These are phyloP conservation scores for Xylaria sp. DNA, from an alignment of 2,329 filamentous ascomycete species.

Conservation along the genomic window DNA sequence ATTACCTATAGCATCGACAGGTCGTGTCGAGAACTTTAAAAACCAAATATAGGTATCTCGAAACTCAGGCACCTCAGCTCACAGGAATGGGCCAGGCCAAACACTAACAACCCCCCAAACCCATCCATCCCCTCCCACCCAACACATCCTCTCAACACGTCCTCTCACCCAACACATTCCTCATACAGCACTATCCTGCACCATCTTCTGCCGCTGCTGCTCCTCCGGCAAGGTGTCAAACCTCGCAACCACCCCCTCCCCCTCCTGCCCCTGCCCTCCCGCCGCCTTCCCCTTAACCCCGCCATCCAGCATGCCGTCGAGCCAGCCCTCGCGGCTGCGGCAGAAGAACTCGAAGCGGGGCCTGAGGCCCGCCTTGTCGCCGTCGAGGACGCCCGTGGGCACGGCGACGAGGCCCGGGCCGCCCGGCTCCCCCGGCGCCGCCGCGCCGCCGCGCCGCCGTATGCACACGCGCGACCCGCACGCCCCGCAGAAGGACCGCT, in stretches of 20 bases:
- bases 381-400: constrained; percentile 31
- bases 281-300: constrained; percentile 11
- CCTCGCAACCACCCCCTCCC: not conserved
- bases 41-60: too few relatives aligned
- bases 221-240: too few relatives aligned
- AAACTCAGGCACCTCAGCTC: too few relatives aligned
- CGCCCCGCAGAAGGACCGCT: constrained; percentile 28
- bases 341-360: constrained; percentile 23
- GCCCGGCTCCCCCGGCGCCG: not conserved
- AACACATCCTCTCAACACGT: too few relatives aligned
- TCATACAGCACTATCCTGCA: too few relatives aligned
- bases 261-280: not conserved
- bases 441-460: not conserved
- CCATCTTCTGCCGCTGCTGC: too few relatives aligned
- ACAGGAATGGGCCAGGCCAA: too few relatives aligned
- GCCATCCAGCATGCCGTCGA: constrained; percentile 8
- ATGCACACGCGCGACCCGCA: constrained; percentile 21
- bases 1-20: too few relatives aligned
- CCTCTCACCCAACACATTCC: too few relatives aligned
- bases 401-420: constrained; percentile 15
- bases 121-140: too few relatives aligned
- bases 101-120: too few relatives aligned
- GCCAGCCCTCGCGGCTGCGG: constrained; percentile 14
- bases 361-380: constrained; percentile 19
- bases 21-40: too few relatives aligned